Percentiles rank a stretch among this genome's conserved stretches.
These are phyloP conservation scores for Septoria linicola DNA, from an alignment of 2,329 filamentous ascomycete species.

Conservation along the genomic window DNA sequence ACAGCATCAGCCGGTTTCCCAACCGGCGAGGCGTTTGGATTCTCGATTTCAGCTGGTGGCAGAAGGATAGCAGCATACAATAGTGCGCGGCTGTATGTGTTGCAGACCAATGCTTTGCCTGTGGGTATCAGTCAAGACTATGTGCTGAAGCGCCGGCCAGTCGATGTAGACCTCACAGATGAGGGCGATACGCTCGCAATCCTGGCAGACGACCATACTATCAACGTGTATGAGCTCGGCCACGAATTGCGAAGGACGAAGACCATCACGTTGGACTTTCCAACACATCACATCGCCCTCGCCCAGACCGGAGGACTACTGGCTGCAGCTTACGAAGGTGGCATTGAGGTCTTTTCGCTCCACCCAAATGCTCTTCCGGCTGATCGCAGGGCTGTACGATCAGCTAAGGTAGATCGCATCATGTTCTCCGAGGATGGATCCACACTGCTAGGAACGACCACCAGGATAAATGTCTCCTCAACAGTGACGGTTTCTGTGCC, in stretches of 20 bases:
- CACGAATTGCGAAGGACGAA: slow-evolving; percentile 60
- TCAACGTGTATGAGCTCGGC: slow-evolving; percentile 74
- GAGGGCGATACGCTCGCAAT: slow-evolving; percentile 74
- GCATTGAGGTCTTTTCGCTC: slow-evolving; percentile 80
- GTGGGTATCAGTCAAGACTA: slow-evolving; percentile 68
- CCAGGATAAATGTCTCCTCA: slow-evolving; percentile 38
- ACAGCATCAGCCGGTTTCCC: slow-evolving; percentile 73
- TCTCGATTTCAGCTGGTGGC: slow-evolving; percentile 73
- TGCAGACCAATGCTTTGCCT: slow-evolving; percentile 63
- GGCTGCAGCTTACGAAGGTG: slow-evolving; percentile 82
- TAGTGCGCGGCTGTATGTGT: slow-evolving; percentile 77
- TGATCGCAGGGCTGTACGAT: slow-evolving; percentile 39
- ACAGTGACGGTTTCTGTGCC: slow-evolving; percentile 40
- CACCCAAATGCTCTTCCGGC: slow-evolving; percentile 54
- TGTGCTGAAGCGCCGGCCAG: slow-evolving; percentile 73
- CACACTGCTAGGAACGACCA: slow-evolving; percentile 40
- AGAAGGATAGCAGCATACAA: slow-evolving; percentile 77
- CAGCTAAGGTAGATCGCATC: slow-evolving; percentile 38
- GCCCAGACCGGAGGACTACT: slow-evolving; percentile 78
- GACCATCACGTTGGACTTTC: slow-evolving; percentile 73
- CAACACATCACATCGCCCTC: slow-evolving; percentile 73
- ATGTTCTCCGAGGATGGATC: slow-evolving; percentile 41
- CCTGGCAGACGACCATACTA: slow-evolving; percentile 75
- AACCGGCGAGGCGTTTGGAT: slow-evolving; percentile 72
- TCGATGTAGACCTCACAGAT: slow-evolving; percentile 74